Base-by-base conservation (phyloP, 106 monocot species). In the Hemerocallis citrina region DNA sequence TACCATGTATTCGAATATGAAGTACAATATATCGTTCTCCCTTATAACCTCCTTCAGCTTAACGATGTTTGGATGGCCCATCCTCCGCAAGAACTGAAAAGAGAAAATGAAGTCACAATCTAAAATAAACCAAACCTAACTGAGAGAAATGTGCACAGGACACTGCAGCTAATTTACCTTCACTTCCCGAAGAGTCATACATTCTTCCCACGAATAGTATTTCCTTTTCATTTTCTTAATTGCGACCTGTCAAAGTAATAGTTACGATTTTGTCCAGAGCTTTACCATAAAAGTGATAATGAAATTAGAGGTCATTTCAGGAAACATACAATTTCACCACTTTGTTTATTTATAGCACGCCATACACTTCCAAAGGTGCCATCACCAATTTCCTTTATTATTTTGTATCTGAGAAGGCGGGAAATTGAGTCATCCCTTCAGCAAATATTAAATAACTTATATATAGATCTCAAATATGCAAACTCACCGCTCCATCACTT, bases 1-100 rank as follows among this genome's bases (percentile, higher is more conserved):
- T 85, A 92, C 98, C 98, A 98, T 88, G 71, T 84, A 98, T 56
- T 98, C 98, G 68, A 99, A 99, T 34, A 92, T 77, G 49, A 99
- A 82, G 65, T 83, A 92, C 17, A 99, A 64, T 14, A 73, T 61
- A 67, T 99, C 85, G 69, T 85, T 77, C 71, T 99, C 92, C 70
- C 98, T 88, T 31, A 92, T 80, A 21, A 92, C 98, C 68, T 99
- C 92, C 68, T 88, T 99, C 17, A 92, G 82, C 64, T 99, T 99
- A 57, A 99, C 85, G 66, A 99, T 99, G 52, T 92, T 99, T 15
- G 88, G 92, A 92, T 99, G 98, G 57, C 88, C 83, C 98, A 99
- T 85, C 68, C 68, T 92, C 34, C 92, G 61, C 59, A 92, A 63
- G 46, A 88, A 86, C 95, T 95, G 38, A 31, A 59, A 17, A 57